These are phyloP conservation scores for Chlamydomonas reinhardtii DNA, from an alignment of 163 green algal genomes.

Conservation along the genomic window DNA sequence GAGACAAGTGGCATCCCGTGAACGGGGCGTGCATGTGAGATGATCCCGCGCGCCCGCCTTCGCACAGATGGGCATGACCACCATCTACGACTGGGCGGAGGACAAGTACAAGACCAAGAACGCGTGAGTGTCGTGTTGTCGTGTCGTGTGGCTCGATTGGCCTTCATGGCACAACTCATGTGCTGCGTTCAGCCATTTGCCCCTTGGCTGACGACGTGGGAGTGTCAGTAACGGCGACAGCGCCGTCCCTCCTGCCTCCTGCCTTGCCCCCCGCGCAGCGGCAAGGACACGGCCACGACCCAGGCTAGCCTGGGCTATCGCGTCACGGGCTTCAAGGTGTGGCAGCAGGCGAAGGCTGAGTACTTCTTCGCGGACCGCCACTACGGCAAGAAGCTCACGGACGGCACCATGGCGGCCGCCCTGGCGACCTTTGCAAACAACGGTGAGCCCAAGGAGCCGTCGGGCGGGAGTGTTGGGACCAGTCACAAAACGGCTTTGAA, in stretches of 20 bases:
- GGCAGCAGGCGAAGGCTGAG: constrained; percentile 47
- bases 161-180: too few relatives aligned
- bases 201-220: too few relatives aligned
- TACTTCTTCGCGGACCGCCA: constrained; percentile 65
- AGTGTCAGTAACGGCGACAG: too few relatives aligned
- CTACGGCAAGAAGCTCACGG: constrained; percentile 85
- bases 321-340: constrained; percentile 87
- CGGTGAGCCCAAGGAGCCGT: constrained; percentile 39
- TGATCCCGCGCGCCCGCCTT: too few relatives aligned
- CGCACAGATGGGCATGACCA: constrained; percentile 77
- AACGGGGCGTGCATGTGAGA: too few relatives aligned
- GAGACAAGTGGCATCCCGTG: too few relatives aligned
- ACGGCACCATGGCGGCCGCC: constrained; percentile 72
- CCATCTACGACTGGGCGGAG: constrained; percentile 81
- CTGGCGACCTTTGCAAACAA: constrained; percentile 83
- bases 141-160: too few relatives aligned
- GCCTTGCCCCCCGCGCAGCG: constrained; percentile 33
- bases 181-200: too few relatives aligned
- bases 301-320: constrained; percentile 84
- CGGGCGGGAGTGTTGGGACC: too few relatives aligned
- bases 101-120: constrained; percentile 72
- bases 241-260: too few relatives aligned
- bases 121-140: constrained; percentile 4
- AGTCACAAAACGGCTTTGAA: too few relatives aligned
- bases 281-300: constrained; percentile 85